Base-by-base conservation (phyloP, 2,329 filamentous ascomycete species). In the Cytospora leucostoma region DNA sequence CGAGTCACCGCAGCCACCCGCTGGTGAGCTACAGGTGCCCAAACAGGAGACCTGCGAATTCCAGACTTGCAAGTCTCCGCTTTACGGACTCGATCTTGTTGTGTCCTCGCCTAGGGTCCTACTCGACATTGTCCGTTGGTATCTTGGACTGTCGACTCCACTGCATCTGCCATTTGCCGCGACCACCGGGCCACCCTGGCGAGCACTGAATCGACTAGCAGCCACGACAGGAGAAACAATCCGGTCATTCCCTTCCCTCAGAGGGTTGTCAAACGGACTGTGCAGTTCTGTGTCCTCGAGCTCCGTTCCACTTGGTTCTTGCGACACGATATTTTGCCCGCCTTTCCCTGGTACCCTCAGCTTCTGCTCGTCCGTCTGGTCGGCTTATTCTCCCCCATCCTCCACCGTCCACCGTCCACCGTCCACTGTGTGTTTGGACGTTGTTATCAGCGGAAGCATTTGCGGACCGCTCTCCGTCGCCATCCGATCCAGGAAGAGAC, bases 151-250 rank as follows among this genome's bases (percentile, higher is more conserved):
- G 49, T 17, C 55, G 44, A 51, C 60, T 58, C 60, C 54, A 52
- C 60, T 54, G 17, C 53, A 34, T 37, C 56, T 63, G 61, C 56
- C 56, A 61, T 50, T 56, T 63, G 56, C 56, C 49, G 56, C 57
- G 33, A 63, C 50, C 61, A 60, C 33, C 40, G 34, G 61, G 38
- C 56, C 51, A 53, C 49, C 34, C 37, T 65, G 21, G 55, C 47
- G 52, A 56, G 27, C 53, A 59, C 33, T 53, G 40, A 51, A 56
- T 59, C 38, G 60, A 49, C 59, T 64, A 37, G 44, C 56, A 49
- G 47, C 53, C 51, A 55, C 51, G 58, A 37, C 58, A 52, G 11
- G 38, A 59, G 44, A 54, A 56, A 59, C 52, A 38, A 35, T 47
- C 38, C 51, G 44, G 15, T 56, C 40, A 54, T 56, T 37, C 61